phyloP scores from a whole-genome alignment of 1,284 basidiomycete species.

The Ceratobasidium sp. region DNA sequence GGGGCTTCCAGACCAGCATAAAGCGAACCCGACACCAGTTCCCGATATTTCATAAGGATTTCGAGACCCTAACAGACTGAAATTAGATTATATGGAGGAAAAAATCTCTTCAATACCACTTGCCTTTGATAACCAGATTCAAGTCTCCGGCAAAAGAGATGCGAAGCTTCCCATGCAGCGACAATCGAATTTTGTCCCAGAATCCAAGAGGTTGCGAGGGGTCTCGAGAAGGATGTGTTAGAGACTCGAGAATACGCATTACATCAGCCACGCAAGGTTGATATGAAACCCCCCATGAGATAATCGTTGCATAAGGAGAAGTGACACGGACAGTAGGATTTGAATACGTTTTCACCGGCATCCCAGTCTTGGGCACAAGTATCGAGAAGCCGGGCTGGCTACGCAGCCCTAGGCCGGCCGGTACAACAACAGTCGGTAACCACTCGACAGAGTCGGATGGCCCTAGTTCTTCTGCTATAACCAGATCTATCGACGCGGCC shows the following conservation, averaged over 20 bases:
- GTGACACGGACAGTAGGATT: constrained; percentile 75
- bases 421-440: constrained; percentile 73
- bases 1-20: constrained; percentile 85
- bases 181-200: constrained; percentile 92
- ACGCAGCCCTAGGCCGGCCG: constrained; percentile 53
- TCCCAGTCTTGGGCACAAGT: constrained; percentile 88
- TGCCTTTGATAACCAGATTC: constrained; percentile 87
- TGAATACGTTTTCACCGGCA: constrained; percentile 95
- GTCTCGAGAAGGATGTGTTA: constrained; percentile 85
- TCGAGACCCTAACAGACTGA: constrained; percentile 71
- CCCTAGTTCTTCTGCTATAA: constrained; percentile 91
- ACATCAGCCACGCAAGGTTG: constrained; percentile 89
- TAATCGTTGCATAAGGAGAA: constrained; percentile 73
- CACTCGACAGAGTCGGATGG: constrained; percentile 75
- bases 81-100: constrained; percentile 46
- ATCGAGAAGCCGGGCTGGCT: constrained; percentile 67
- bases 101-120: constrained; percentile 41
- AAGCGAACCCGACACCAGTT: constrained; percentile 88
- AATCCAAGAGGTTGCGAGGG: constrained; percentile 90
- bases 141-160: constrained; percentile 80
- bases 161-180: constrained; percentile 85
- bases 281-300: constrained; percentile 93
- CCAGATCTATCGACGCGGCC: constrained; percentile 81
- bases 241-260: constrained; percentile 82
- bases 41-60: constrained; percentile 82